A percentile compares a stretch with the other conserved stretches of the same genome.
Conservation (phyloP, 2,329 filamentous ascomycete species). For the Lanzia echinophila region DNA sequence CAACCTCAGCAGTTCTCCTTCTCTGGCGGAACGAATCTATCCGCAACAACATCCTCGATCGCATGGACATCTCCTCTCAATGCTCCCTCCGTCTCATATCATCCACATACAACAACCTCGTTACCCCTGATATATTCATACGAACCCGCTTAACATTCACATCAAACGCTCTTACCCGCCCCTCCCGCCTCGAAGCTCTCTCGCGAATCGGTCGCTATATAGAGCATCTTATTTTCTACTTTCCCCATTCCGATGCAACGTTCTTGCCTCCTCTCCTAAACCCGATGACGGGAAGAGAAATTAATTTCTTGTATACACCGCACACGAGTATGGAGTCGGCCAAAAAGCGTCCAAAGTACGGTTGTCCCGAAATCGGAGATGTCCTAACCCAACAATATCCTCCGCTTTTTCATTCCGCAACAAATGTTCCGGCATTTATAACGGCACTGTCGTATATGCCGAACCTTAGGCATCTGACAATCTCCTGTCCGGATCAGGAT, state of each 20-base stretch:
- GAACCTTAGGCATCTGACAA: constrained; percentile 65
- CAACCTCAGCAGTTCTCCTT: constrained; percentile 27
- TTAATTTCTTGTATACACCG: constrained; percentile 75
- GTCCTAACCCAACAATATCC: constrained; percentile 82
- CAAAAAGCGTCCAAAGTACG: constrained; percentile 66
- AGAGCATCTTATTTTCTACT: constrained; percentile 68
- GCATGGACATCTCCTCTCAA: constrained; percentile 31
- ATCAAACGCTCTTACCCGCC: constrained; percentile 68
- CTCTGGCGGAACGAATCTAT: constrained; percentile 29
- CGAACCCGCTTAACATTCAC: constrained; percentile 65
- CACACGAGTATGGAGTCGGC: constrained; percentile 59
- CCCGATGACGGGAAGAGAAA: constrained; percentile 67
- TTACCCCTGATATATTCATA: constrained; percentile 63
- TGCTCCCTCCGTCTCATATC: constrained; percentile 59
- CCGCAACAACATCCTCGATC: constrained; percentile 23
- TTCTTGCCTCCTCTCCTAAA: constrained; percentile 82
- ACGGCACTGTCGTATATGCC: constrained; percentile 62
- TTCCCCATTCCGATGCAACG: constrained; percentile 70
- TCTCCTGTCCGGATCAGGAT: constrained; percentile 70
- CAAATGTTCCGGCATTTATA: constrained; percentile 80
- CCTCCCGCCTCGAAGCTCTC: constrained; percentile 65
- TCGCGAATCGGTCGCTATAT: constrained; percentile 72
- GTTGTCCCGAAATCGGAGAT: constrained; percentile 70
- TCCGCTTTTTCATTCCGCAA: constrained; percentile 81
- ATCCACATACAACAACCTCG: constrained; percentile 62